phyloP scores from a whole-genome alignment of 257 asterid species.

The Eustoma russellianum region DNA sequence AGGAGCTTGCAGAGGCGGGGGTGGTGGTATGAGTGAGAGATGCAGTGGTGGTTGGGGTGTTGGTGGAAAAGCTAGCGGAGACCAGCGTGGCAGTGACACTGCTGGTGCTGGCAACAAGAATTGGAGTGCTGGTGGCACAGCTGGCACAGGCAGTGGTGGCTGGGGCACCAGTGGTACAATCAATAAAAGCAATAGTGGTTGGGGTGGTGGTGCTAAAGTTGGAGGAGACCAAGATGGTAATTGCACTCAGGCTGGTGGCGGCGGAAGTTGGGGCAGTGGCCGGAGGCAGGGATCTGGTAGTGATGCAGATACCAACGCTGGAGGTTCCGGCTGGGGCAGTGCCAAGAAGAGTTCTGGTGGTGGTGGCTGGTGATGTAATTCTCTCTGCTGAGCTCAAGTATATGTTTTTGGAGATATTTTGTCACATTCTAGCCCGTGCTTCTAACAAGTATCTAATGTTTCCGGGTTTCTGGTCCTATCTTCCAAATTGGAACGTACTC shows the following conservation, averaged over 20 bases:
- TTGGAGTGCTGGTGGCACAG: constrained; percentile 19
- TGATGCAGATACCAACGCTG: background rate
- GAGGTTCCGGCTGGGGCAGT: constrained; percentile 6
- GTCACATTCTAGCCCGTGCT: too few relatives aligned
- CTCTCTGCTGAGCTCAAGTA: too few relatives aligned
- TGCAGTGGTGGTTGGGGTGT: constrained; percentile 1
- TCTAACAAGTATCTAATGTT: too few relatives aligned
- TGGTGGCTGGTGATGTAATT: too few relatives aligned
- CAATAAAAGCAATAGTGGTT: constrained; percentile 19
- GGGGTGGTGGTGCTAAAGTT: constrained; percentile 25
- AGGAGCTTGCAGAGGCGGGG: background rate
- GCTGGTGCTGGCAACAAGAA: constrained; percentile 15
- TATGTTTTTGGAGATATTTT: too few relatives aligned
- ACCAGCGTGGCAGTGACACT: background rate
- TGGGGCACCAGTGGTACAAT: constrained; percentile 43
- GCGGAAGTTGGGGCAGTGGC: background rate
- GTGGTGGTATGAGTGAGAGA: constrained; percentile 1
- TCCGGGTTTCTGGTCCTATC: too few relatives aligned
- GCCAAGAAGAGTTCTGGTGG: background rate
- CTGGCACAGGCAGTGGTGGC: constrained; percentile 20
- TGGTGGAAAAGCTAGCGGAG: constrained; percentile 16
- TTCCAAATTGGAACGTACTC: too few relatives aligned
- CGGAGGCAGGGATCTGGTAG: background rate
- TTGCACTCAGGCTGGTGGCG: background rate
- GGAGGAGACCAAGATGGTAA: constrained; percentile 6